Conservation (phyloP, 176 grass and related monocot species). For the Urochloa ruziziensis region DNA sequence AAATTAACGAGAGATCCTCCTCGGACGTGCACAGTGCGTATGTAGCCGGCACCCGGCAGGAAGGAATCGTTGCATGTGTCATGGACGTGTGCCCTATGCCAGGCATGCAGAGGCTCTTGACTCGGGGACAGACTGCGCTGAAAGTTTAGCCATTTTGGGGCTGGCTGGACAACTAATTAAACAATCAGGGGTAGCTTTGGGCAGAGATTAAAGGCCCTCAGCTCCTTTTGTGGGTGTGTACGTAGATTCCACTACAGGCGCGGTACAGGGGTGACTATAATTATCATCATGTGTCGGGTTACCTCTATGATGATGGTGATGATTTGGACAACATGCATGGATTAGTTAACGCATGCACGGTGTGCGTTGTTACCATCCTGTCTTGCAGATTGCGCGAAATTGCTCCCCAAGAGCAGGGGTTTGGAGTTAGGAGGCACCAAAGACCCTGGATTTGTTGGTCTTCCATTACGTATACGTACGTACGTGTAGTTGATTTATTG, state of each 20-base stretch:
- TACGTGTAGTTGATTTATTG: background rate
- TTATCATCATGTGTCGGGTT: slow-evolving; percentile 27
- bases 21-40: slow-evolving; percentile 8
- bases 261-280: background rate
- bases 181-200: background rate
- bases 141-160: background rate
- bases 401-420: background rate
- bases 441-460: background rate
- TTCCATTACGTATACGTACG: background rate
- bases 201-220: background rate
- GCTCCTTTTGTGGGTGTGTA: background rate
- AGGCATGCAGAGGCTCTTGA: background rate
- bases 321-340: background rate
- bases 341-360: background rate
- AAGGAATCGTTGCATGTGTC: slow-evolving; percentile 28
- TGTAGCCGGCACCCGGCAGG: background rate
- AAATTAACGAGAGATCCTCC: background rate
- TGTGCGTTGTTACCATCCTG: background rate
- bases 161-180: background rate
- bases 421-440: background rate
- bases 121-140: too few relatives aligned
- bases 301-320: background rate
- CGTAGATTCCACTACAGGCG: slow-evolving; percentile 42
- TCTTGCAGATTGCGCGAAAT: background rate
- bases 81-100: too few relatives aligned